Percentiles rank a stretch among this genome's conserved stretches.
phyloP scores from a whole-genome alignment of 805 yeast species.

The Tetrapisispora iriomotensis region DNA sequence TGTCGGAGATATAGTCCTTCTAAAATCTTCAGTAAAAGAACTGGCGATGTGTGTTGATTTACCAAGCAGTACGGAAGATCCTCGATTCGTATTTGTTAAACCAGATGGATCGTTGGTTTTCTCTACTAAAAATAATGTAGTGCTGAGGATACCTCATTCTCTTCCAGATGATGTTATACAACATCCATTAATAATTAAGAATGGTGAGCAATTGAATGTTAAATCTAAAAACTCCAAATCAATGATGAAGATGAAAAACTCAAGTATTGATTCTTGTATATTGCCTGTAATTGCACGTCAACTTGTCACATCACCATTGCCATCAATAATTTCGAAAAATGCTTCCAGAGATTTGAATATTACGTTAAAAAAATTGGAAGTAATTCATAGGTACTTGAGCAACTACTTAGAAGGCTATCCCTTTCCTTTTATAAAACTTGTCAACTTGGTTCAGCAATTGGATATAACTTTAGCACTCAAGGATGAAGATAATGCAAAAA shows the following conservation, averaged over 20 bases:
- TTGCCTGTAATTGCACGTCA: slow-evolving; percentile 30
- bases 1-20: slow-evolving; percentile 57
- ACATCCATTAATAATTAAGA: slow-evolving; percentile 4
- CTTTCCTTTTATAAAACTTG: slow-evolving; percentile 32
- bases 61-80: slow-evolving; percentile 41
- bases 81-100: slow-evolving; percentile 47
- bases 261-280: slow-evolving; percentile 18
- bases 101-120: slow-evolving; percentile 48
- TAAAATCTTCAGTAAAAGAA: slow-evolving; percentile 36
- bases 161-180: slow-evolving; percentile 12
- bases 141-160: slow-evolving; percentile 42
- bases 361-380: slow-evolving; percentile 35
- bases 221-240: slow-evolving; percentile 30
- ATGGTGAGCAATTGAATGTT: slow-evolving; percentile 15
- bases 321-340: slow-evolving; percentile 31
- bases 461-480: slow-evolving; percentile 22
- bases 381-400: slow-evolving; percentile 39
- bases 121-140: slow-evolving; percentile 36
- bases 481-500: not conserved
- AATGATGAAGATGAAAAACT: slow-evolving; percentile 20
- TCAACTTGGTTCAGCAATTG: slow-evolving; percentile 27
- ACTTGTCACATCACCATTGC: slow-evolving; percentile 23
- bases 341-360: slow-evolving; percentile 35
- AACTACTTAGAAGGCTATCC: slow-evolving; percentile 32
- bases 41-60: slow-evolving; percentile 46